Evolutionary conservation across 78 protist genomes (phyloP).

Genomic region (Dictyostelium firmibasis): DNA sequence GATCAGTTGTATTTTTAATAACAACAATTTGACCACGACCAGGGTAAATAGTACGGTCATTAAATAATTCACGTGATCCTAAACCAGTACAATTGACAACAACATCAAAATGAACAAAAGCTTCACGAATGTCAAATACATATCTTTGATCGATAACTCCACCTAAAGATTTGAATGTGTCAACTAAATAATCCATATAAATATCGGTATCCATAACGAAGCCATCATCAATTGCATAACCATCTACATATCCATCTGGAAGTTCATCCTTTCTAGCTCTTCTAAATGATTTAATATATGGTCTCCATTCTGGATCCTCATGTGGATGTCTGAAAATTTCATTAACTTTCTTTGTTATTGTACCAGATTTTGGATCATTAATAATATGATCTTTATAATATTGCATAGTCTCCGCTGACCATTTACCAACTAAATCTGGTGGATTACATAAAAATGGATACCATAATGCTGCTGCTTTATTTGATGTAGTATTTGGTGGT

Average conservation of each 20-base stretch:
- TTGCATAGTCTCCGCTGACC: conserved; percentile 68
- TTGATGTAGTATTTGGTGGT: conserved; percentile 76
- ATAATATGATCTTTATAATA: conserved; percentile 59
- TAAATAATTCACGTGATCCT: conserved; percentile 59
- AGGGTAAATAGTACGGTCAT: conserved; percentile 47
- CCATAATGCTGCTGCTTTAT: conserved; percentile 69
- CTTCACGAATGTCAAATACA: conserved; percentile 66
- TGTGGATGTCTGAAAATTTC: conserved; percentile 33
- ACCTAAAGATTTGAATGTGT: conserved; percentile 25
- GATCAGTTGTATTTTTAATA: conserved; percentile 21
- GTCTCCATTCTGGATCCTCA: conserved; percentile 62
- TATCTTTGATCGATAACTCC: conserved; percentile 38
- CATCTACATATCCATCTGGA: conserved; percentile 49
- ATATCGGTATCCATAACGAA: conserved; percentile 77
- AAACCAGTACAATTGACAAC: conserved; percentile 77
- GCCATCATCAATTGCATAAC: conserved; percentile 65
- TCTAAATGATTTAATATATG: conserved; percentile 63
- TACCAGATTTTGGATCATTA: conserved; percentile 33
- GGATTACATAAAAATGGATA: conserved; percentile 66
- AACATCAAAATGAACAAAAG: conserved; percentile 7
- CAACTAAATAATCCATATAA: conserved; percentile 67
- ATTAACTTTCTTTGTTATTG: conserved; percentile 32
- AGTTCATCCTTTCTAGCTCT: conserved; percentile 50
- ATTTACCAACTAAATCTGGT: conserved; percentile 46
- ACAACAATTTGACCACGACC: conserved; percentile 72